Conservation (phyloP, 2,329 filamentous ascomycete species). For the Fusarium brevicatenulatum region DNA sequence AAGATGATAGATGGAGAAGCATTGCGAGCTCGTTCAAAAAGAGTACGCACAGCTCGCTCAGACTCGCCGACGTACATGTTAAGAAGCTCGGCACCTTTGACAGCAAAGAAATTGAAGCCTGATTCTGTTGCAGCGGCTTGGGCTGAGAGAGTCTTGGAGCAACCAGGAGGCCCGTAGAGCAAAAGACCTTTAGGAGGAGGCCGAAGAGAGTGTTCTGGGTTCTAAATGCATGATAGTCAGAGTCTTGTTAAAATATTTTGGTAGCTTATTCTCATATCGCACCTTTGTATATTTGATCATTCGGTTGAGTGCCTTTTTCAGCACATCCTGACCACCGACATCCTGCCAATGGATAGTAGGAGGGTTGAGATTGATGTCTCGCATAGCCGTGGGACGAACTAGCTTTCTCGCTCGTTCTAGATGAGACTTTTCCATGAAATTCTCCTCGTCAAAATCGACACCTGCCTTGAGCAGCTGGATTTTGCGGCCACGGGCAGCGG, state of each 20-base stretch:
- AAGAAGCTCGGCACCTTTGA: conserved; percentile 92
- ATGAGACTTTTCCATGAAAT: conserved; percentile 58
- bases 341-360: conserved; percentile 88
- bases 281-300: conserved; percentile 59
- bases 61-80: conserved; percentile 98
- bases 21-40: conserved; percentile 87
- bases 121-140: conserved; percentile 92
- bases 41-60: conserved; percentile 83
- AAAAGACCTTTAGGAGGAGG: conserved; percentile 83
- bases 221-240: conserved; percentile 29
- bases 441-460: conserved; percentile 29
- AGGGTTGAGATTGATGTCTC: conserved; percentile 88
- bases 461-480: conserved; percentile 39
- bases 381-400: conserved; percentile 86
- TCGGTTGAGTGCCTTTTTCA: conserved; percentile 70
- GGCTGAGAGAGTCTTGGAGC: conserved; percentile 92
- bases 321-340: conserved; percentile 83
- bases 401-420: conserved; percentile 72
- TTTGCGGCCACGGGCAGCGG: conserved; percentile 45
- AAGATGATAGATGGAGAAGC: conserved; percentile 93
- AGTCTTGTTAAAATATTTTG: background rate
- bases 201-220: conserved; percentile 53
- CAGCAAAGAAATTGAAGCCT: conserved; percentile 91
- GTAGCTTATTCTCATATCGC: background rate
- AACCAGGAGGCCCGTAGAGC: conserved; percentile 91